Percentiles rank a stretch among this genome's conserved stretches.
phyloP scores from a whole-genome alignment of 306 rosid species.

The Casuarina cunninghamiana region DNA sequence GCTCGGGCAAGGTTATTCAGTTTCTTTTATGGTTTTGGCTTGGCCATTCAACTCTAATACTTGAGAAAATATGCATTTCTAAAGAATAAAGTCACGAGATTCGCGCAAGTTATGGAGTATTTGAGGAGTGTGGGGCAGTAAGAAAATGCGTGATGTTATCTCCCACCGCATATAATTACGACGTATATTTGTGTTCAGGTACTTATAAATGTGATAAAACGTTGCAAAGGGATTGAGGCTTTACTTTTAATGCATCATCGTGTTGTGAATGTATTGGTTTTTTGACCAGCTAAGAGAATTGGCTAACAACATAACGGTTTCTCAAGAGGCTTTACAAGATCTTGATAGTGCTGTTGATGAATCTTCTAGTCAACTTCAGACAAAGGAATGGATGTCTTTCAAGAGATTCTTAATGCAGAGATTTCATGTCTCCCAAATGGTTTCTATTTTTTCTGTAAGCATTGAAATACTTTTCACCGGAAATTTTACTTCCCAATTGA shows the following conservation, averaged over 20 bases:
- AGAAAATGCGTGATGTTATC: not conserved
- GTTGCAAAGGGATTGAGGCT: not conserved
- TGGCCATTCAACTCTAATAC: not conserved
- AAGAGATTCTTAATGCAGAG: constrained; percentile 77
- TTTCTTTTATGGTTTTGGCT: not conserved
- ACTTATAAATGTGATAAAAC: not conserved
- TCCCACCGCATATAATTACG: too few relatives aligned
- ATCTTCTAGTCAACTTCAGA: constrained; percentile 33
- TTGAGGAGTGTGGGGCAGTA: not conserved
- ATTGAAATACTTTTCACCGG: constrained; percentile 10
- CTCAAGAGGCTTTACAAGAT: constrained; percentile 27
- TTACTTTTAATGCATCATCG: not conserved
- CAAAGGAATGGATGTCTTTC: constrained; percentile 81
- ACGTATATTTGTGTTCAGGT: not conserved
- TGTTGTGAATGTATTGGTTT: constrained; percentile 12
- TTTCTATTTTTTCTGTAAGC: constrained; percentile 75
- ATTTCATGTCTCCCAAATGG: constrained; percentile 80
- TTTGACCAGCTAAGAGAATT: constrained; percentile 77
- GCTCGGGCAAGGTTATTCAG: not conserved
- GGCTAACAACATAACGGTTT: constrained; percentile 34
- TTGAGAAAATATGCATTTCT: not conserved
- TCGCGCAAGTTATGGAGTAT: not conserved
- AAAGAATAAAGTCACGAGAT: not conserved
- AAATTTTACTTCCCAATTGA: not conserved
- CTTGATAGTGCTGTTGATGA: constrained; percentile 33